phyloP scores from a whole-genome alignment of 2,329 filamentous ascomycete species.

The Talaromyces piceae region DNA sequence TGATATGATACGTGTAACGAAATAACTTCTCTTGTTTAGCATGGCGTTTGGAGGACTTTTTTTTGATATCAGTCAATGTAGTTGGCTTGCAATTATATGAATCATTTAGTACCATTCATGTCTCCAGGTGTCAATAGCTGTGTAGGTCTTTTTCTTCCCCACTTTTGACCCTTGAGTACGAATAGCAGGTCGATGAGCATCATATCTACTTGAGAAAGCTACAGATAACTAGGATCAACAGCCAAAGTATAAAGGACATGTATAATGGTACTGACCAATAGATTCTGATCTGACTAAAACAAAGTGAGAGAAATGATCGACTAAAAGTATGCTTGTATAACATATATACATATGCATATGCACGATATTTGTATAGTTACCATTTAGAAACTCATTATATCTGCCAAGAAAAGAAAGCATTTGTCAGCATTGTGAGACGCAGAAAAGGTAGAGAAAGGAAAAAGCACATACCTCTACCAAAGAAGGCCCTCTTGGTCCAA shows the following conservation, averaged over 20 bases:
- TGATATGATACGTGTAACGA: constrained; percentile 7
- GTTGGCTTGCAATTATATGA: background rate
- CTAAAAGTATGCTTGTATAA: background rate
- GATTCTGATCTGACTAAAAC: too few species aligned
- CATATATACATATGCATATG: background rate
- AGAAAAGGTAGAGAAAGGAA: background rate
- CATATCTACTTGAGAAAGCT: background rate
- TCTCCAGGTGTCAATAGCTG: background rate
- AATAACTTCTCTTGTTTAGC: constrained; percentile 10
- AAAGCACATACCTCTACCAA: constrained; percentile 72
- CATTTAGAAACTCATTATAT: constrained; percentile 49
- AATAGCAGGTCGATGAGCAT: background rate
- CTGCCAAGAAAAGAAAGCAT: too few species aligned
- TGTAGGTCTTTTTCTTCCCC: background rate
- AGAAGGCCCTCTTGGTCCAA: constrained; percentile 93
- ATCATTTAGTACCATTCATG: background rate
- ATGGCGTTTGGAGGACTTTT: constrained; percentile 14
- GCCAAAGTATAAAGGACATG: background rate
- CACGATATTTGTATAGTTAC: too few species aligned
- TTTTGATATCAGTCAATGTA: constrained; percentile 1
- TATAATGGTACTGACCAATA: too few species aligned
- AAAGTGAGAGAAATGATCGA: background rate
- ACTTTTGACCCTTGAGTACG: background rate
- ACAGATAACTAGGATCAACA: constrained; percentile 1
- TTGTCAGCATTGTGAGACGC: background rate